phyloP scores from a whole-genome alignment of 768 basidiomycete species.

The Lyophyllum decastes region DNA sequence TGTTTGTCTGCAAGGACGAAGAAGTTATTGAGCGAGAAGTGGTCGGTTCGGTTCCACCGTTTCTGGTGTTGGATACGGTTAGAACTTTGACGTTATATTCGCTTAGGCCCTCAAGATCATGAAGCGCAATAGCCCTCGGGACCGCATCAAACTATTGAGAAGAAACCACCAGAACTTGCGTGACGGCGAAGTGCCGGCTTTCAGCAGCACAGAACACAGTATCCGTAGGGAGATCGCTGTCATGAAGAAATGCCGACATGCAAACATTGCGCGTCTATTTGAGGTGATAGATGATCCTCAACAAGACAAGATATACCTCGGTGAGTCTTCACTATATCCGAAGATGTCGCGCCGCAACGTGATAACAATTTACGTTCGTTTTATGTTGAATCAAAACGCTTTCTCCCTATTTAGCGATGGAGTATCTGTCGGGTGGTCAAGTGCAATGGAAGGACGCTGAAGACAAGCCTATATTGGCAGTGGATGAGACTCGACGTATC shows the following conservation, averaged over 20 bases:
- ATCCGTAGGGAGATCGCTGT: conserved; percentile 88
- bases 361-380: background rate
- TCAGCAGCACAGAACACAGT: conserved; percentile 68
- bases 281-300: conserved; percentile 90
- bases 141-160: conserved; percentile 58
- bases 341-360: background rate
- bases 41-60: conserved; percentile 36
- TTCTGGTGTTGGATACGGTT: background rate
- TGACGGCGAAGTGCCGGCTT: conserved; percentile 27
- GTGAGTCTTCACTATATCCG: conserved; percentile 47
- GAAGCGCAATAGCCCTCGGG: conserved; percentile 62
- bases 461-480: conserved; percentile 70
- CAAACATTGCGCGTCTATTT: conserved; percentile 74
- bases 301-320: conserved; percentile 86
- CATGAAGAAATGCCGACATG: conserved; percentile 85
- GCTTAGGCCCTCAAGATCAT: conserved; percentile 72
- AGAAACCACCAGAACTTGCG: conserved; percentile 34
- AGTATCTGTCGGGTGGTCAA: conserved; percentile 94
- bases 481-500: conserved; percentile 83
- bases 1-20: conserved; percentile 64
- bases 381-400: background rate
- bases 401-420: conserved; percentile 68
- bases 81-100: background rate
- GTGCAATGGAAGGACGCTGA: conserved; percentile 80
- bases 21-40: conserved; percentile 35